A percentile compares a stretch with the other conserved stretches of the same genome.
These are phyloP conservation scores for Exophiala xenobiotica DNA, from an alignment of 2,329 filamentous ascomycete genomes.

Conservation along the genomic window DNA sequence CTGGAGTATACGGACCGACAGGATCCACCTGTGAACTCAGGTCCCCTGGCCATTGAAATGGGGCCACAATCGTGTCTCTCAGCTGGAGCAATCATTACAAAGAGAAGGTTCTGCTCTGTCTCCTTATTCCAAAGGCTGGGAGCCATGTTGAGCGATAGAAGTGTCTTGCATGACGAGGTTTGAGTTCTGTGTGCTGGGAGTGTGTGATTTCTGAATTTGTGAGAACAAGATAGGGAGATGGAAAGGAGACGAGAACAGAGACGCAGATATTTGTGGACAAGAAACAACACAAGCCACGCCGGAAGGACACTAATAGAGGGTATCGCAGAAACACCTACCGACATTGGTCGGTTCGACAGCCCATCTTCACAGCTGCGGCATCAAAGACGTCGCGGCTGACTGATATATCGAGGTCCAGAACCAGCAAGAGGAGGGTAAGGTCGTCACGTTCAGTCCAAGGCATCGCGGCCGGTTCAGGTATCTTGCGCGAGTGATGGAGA, in stretches of 20 bases:
- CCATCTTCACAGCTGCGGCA: slow-evolving; percentile 1
- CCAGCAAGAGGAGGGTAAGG: slow-evolving; percentile 5
- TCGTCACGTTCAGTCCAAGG: slow-evolving; percentile 6
- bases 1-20: slow-evolving; percentile 26
- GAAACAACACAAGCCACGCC: not conserved
- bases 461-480: not conserved
- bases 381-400: slow-evolving; percentile 11
- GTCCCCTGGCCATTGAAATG: slow-evolving; percentile 24
- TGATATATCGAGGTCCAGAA: slow-evolving; percentile 8
- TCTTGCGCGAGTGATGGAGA: not conserved
- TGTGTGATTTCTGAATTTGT: too few relatives aligned
- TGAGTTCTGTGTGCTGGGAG: too few relatives aligned
- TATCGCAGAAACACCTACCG: slow-evolving; percentile 2
- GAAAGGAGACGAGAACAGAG: too few relatives aligned
- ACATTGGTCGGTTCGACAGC: slow-evolving; percentile 8
- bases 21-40: slow-evolving; percentile 25
- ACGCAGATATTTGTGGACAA: too few relatives aligned
- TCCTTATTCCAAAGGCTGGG: slow-evolving; percentile 27
- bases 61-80: slow-evolving; percentile 25
- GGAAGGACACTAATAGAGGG: not conserved
- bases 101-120: slow-evolving; percentile 25
- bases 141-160: too few relatives aligned
- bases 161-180: too few relatives aligned
- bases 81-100: slow-evolving; percentile 21
- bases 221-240: too few relatives aligned